These are phyloP conservation scores for Pestalotiopsis sp. DNA, from an alignment of 2,329 filamentous ascomycete species.

Conservation along the genomic window DNA sequence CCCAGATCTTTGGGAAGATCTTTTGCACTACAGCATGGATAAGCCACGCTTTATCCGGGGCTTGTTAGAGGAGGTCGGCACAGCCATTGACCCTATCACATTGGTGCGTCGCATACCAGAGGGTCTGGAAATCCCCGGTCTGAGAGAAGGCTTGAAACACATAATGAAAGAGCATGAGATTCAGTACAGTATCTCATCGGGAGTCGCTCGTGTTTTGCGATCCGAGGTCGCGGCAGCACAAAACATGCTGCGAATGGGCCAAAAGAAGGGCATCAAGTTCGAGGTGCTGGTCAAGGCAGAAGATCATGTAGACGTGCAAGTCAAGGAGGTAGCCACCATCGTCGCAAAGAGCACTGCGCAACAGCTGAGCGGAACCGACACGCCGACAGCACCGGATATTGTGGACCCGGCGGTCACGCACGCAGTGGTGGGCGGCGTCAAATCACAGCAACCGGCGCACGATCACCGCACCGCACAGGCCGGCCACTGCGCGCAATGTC, in stretches of 20 bases:
- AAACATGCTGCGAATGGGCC: constrained; percentile 75
- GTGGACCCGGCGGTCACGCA: constrained; percentile 13
- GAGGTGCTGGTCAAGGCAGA: constrained; percentile 60
- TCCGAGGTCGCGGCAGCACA: constrained; percentile 88
- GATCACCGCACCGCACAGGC: constrained; percentile 40
- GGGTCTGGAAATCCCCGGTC: constrained; percentile 86
- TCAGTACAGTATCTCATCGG: constrained; percentile 87
- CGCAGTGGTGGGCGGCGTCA: constrained; percentile 14
- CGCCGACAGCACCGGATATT: constrained; percentile 18
- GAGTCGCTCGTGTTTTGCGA: constrained; percentile 81
- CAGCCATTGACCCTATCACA: constrained; percentile 87
- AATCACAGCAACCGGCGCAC: constrained; percentile 29
- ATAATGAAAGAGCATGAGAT: constrained; percentile 97
- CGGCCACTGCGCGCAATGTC: constrained; percentile 62
- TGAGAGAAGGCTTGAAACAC: constrained; percentile 83
- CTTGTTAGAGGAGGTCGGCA: constrained; percentile 90
- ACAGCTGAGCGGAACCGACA: constrained; percentile 22
- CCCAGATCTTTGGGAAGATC: constrained; percentile 89
- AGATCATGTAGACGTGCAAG: constrained; percentile 45
- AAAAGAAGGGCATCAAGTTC: constrained; percentile 86
- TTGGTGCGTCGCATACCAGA: constrained; percentile 90
- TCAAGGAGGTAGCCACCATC: constrained; percentile 38
- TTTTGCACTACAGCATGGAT: constrained; percentile 96
- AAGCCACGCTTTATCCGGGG: constrained; percentile 93
- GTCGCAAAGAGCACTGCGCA: constrained; percentile 18